Base-by-base conservation (phyloP, 2,329 filamentous ascomycete species). In the Coccinonectria pachysandricola region DNA sequence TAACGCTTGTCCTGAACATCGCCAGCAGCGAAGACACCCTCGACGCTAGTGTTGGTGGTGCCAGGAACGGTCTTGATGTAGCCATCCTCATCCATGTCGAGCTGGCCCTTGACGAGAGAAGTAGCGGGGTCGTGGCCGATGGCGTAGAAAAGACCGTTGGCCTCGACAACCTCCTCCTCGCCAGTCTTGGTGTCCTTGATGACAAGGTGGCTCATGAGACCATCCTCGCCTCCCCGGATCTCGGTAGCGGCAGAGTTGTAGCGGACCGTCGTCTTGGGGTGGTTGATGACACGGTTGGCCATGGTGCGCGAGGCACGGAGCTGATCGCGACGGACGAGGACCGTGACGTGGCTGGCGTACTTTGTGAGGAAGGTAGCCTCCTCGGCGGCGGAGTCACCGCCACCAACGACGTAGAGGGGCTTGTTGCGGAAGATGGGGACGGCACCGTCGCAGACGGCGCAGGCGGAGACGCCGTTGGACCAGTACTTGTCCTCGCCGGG, bases 1-100 rank as follows among this genome's bases (percentile, higher is more conserved):
- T 98, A 98, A 52, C 79, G 76, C 78, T 96, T 98, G 56, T 98
- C 92, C 65, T 98, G 91, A 7, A 98, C 92, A 53, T 98, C 91
- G 39, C 91, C 91, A 7, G 88, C 91, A 19, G 91, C 91, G 52
- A 95, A 98, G 12, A 98, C 85, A 54, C 91, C 91, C 52, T 85
- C 75, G 5, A 95, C 59, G 57, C 75, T 94, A 24, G 91, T 98
- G 50, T 80, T 68, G 32, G 85, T 85, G 23, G 85, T 88, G 30
- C 91, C 92, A 4, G 91, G 81, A 57, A 80, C 74, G 30, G 91
- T 98, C 45, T 86, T 56, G 33, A 98, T 75, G 60, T 98, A 98
- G 12, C 85, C 86, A 38, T 98, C 88, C 37, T 73, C 71, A 50
- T 98, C 92, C 48, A 80, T 82, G 36, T 91, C 71, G 35, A 98